A percentile compares a stretch with the other conserved stretches of the same genome.
phyloP scores from a whole-genome alignment of 2,329 filamentous ascomycete genomes.

The Cladosporium sp. region DNA sequence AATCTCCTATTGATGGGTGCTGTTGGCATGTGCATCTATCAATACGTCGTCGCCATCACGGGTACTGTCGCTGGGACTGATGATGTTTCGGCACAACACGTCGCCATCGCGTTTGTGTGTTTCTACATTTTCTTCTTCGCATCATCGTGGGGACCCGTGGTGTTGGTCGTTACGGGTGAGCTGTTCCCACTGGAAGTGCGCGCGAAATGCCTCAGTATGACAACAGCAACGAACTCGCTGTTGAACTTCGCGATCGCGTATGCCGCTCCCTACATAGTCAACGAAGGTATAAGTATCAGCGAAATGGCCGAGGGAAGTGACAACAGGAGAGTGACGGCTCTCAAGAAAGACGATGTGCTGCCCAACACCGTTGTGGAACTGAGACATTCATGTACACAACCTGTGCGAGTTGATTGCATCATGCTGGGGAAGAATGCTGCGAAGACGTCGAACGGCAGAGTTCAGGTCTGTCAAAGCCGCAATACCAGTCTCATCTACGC shows the following conservation, averaged over 20 bases:
- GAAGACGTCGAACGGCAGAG: no score
- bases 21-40: constrained; percentile 54
- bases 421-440: no score
- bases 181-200: constrained; percentile 46
- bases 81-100: constrained; percentile 18
- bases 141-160: constrained; percentile 39
- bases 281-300: no score
- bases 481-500: no score
- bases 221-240: constrained; percentile 40
- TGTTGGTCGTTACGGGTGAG: constrained; percentile 45
- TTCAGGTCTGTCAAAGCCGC: no score
- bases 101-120: constrained; percentile 23
- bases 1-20: constrained; percentile 53
- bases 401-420: no score
- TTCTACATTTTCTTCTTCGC: constrained; percentile 35
- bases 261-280: constrained; percentile 58
- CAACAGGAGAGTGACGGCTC: no score
- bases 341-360: no score
- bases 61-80: constrained; percentile 27
- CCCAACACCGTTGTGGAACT: no score
- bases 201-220: constrained; percentile 33
- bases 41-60: constrained; percentile 44
- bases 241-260: constrained; percentile 29
- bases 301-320: no score
- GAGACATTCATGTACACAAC: no score